These are phyloP conservation scores for Blepharisma japonicum DNA, from an alignment of 73 alveolate genomes.

Conservation along the genomic window DNA sequence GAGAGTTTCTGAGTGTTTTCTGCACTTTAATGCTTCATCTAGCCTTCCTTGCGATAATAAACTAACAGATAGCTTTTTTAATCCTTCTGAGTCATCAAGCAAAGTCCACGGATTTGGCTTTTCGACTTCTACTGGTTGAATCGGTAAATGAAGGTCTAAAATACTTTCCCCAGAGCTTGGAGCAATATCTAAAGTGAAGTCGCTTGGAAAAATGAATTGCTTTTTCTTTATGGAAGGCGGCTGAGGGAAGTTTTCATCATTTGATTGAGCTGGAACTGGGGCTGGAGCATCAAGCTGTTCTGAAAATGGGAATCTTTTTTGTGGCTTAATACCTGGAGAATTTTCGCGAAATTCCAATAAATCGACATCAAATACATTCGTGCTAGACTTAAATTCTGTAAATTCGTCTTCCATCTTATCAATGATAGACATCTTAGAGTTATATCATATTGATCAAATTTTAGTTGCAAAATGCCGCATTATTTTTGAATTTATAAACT, in stretches of 20 bases:
- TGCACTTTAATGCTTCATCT: neutral
- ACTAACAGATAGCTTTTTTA: neutral
- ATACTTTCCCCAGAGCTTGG: neutral
- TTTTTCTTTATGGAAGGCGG: constrained; percentile 4
- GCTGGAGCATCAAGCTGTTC: neutral
- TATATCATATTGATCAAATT: too few relatives aligned
- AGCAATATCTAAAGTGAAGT: neutral
- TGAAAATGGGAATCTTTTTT: neutral
- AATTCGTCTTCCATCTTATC: constrained; percentile 19
- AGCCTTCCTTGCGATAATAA: neutral
- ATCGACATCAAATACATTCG: neutral
- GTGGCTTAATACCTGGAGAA: neutral
- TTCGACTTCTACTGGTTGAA: neutral
- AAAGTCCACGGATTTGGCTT: constrained; percentile 14
- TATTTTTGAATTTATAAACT: too few relatives aligned
- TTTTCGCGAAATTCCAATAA: neutral
- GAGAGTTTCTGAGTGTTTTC: constrained; percentile 21
- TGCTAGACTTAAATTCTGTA: constrained; percentile 13
- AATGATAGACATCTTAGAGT: neutral
- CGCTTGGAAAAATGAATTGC: neutral
- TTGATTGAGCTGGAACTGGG: constrained; percentile 9
- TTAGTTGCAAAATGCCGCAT: too few relatives aligned
- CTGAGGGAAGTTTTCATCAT: neutral
- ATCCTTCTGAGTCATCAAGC: constrained; percentile 9
- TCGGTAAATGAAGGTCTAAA: neutral